phyloP scores from a whole-genome alignment of 177 flowering plant species.

The Vitis hybrid region DNA sequence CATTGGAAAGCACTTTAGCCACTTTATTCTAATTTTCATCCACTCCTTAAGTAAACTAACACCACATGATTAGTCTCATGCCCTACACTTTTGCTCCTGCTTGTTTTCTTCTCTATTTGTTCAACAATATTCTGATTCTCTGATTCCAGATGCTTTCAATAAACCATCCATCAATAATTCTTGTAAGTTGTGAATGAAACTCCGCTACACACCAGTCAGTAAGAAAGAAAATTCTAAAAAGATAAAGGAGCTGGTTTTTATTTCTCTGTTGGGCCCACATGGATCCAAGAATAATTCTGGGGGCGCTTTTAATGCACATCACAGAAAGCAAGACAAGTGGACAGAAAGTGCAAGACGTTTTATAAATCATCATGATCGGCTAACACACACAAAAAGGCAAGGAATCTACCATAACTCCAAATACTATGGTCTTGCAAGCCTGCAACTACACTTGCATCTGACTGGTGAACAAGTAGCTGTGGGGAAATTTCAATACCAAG shows the following conservation, averaged over 20 bases:
- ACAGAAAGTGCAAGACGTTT: background rate
- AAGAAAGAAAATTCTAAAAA: background rate
- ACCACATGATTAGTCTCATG: too few relatives aligned
- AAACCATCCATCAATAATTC: too few relatives aligned
- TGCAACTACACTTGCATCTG: too few relatives aligned
- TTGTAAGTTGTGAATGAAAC: background rate
- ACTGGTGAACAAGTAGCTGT: too few relatives aligned
- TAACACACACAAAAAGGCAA: background rate
- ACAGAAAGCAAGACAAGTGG: background rate
- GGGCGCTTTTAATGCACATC: background rate
- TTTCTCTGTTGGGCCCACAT: background rate
- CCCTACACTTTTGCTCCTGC: background rate
- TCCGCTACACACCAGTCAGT: background rate
- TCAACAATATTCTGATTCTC: background rate
- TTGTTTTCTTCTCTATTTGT: background rate
- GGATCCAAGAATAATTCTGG: background rate
- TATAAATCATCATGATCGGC: background rate
- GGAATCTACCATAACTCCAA: too few relatives aligned
- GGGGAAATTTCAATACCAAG: too few relatives aligned
- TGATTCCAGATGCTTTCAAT: background rate
- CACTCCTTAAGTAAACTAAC: background rate
- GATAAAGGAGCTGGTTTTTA: too few relatives aligned
- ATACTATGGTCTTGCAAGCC: too few relatives aligned
- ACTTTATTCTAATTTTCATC: constrained; percentile 21
- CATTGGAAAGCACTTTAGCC: constrained; percentile 25